phyloP scores from a whole-genome alignment of 306 rosid genomes.

The Rosa multiflora region DNA sequence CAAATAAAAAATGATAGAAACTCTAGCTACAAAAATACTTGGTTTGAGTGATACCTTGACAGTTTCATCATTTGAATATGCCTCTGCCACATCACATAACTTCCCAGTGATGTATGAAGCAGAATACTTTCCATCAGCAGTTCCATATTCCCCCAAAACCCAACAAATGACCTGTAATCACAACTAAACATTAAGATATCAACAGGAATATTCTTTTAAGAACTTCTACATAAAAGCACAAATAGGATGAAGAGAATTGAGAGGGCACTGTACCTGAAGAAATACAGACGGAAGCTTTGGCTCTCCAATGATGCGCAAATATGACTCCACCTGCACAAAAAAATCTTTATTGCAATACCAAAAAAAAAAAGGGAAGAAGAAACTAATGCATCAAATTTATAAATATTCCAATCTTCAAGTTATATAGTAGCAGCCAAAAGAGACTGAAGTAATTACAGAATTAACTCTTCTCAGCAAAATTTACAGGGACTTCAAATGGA shows the following conservation, averaged over 20 bases:
- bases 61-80: constrained; percentile 87
- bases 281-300: constrained; percentile 91
- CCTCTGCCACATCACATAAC: constrained; percentile 89
- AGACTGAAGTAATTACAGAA: not conserved
- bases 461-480: not conserved
- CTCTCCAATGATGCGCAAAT: constrained; percentile 77
- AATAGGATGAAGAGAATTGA: constrained; percentile 8
- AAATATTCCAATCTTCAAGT: not conserved
- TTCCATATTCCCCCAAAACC: constrained; percentile 98
- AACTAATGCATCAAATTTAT: not conserved
- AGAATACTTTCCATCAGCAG: constrained; percentile 81
- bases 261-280: constrained; percentile 65
- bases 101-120: constrained; percentile 82
- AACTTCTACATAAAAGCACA: not conserved
- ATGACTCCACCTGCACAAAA: constrained; percentile 78
- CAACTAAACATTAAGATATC: constrained; percentile 27
- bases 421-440: not conserved
- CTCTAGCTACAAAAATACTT: not conserved
- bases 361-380: not conserved
- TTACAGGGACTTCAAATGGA: not conserved
- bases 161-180: constrained; percentile 93
- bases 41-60: constrained; percentile 61
- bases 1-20: not conserved
- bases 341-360: not conserved
- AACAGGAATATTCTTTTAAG: constrained; percentile 19